Evolutionary conservation across 768 basidiomycete genomes (phyloP).

Genomic region (Cystobasidium ongulense): DNA sequence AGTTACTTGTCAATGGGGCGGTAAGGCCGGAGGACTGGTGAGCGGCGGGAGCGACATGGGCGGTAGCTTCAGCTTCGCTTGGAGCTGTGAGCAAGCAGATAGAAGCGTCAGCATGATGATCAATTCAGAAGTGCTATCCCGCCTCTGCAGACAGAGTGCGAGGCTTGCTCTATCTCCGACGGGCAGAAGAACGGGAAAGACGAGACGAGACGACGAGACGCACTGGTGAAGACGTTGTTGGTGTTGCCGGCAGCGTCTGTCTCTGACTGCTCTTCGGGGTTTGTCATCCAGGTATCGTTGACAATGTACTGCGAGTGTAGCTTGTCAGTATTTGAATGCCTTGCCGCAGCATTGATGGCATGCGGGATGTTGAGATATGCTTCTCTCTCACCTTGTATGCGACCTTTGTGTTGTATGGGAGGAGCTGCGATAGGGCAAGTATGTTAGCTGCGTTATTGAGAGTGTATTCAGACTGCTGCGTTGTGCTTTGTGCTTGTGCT

Average conservation of each 20-base stretch:
- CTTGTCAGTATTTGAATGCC: neutral
- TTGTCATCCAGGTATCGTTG: conserved; percentile 16
- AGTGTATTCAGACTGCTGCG: neutral
- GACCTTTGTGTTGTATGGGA: conserved; percentile 18
- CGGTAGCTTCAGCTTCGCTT: neutral
- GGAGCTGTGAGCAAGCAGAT: neutral
- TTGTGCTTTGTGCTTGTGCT: neutral
- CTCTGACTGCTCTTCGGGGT: conserved; percentile 7
- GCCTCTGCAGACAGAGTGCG: too few species aligned
- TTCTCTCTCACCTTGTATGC: conserved; percentile 23
- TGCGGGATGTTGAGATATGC: neutral
- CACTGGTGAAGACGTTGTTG: conserved; percentile 27
- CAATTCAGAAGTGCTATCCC: too few species aligned
- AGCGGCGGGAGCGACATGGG: neutral
- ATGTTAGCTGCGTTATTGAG: neutral
- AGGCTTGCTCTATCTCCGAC: too few species aligned
- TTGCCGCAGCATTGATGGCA: too few species aligned
- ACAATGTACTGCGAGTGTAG: conserved; percentile 23
- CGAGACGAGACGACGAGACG: neutral
- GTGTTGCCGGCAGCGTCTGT: conserved; percentile 9
- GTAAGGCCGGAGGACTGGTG: neutral
- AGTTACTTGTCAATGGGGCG: neutral
- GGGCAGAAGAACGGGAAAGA: too few species aligned
- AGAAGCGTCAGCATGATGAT: neutral
- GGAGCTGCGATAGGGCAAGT: neutral